Conservation (phyloP, 106 monocot genomes). For the Dendrobium catenatum region DNA sequence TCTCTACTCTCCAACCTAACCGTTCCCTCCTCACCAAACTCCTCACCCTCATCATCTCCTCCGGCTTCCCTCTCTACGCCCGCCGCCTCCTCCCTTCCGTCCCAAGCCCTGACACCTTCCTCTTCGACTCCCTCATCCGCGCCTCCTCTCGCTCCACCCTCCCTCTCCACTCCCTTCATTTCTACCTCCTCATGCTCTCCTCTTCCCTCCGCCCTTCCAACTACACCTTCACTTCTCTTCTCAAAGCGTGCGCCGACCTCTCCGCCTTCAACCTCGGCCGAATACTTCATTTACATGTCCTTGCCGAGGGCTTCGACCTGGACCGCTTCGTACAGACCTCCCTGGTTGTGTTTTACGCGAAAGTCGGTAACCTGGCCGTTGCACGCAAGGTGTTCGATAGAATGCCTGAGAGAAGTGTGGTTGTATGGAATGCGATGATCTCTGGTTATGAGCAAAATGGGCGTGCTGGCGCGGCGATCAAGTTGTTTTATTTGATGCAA, state of each 20-base stretch:
- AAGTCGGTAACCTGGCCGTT: slow-evolving; percentile 19
- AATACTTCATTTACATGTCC: slow-evolving; percentile 27
- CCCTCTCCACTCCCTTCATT: slow-evolving; percentile 21
- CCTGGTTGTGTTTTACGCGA: slow-evolving; percentile 38
- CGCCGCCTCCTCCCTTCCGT: slow-evolving; percentile 18
- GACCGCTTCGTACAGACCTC: slow-evolving; percentile 44
- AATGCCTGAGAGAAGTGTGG: slow-evolving; percentile 28
- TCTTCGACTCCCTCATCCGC: slow-evolving; percentile 43
- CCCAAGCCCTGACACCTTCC: slow-evolving; percentile 46
- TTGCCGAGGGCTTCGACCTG: slow-evolving; percentile 19
- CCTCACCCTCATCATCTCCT: slow-evolving; percentile 26
- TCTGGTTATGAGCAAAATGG: slow-evolving; percentile 70
- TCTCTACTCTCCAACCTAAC: slow-evolving; percentile 28
- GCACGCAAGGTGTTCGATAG: slow-evolving; percentile 48
- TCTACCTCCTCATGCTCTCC: slow-evolving; percentile 34
- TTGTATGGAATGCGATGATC: slow-evolving; percentile 58
- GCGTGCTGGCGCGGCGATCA: slow-evolving; percentile 23
- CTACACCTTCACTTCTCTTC: slow-evolving; percentile 50
- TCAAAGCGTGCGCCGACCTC: slow-evolving; percentile 43
- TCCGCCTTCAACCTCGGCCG: slow-evolving; percentile 19
- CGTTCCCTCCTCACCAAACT: slow-evolving; percentile 56
- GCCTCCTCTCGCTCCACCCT: slow-evolving; percentile 23
- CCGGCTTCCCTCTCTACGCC: slow-evolving; percentile 26
- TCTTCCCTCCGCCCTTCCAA: slow-evolving; percentile 20
- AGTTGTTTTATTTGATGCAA: slow-evolving; percentile 25